These are phyloP conservation scores for Penicillium concentricum DNA, from an alignment of 2,329 filamentous ascomycete species.

Conservation along the genomic window DNA sequence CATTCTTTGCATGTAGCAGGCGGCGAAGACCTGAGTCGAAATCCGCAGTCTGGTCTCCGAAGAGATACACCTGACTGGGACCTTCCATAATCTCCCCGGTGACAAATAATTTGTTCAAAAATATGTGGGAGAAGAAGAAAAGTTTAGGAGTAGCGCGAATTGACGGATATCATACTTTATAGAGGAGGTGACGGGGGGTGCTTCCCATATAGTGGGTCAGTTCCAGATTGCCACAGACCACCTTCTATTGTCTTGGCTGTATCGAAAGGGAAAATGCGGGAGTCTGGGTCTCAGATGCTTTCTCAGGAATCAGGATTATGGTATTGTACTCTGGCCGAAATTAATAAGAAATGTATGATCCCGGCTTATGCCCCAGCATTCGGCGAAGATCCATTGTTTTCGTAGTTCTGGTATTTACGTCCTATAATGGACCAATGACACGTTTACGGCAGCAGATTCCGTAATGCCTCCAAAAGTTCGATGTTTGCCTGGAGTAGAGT, in stretches of 20 bases:
- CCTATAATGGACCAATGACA: conserved; percentile 13
- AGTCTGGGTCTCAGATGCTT: conserved; percentile 9
- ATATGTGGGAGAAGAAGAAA: conserved; percentile 9
- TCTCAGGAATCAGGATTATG: background rate
- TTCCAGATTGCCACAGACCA: background rate
- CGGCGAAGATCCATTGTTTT: background rate
- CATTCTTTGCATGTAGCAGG: conserved; percentile 43
- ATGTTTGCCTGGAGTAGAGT: background rate
- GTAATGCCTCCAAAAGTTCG: background rate
- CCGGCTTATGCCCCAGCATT: background rate
- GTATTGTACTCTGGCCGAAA: background rate
- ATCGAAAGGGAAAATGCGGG: conserved; percentile 1
- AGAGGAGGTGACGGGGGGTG: conserved; percentile 3
- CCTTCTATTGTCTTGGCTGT: conserved; percentile 1
- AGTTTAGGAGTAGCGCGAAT: background rate
- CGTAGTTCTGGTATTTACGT: conserved; percentile 10
- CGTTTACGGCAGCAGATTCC: conserved; percentile 17
- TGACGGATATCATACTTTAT: conserved; percentile 21
- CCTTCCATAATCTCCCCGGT: conserved; percentile 29
- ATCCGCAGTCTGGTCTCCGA: conserved; percentile 48
- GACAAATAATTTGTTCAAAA: conserved; percentile 6
- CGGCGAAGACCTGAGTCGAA: conserved; percentile 44
- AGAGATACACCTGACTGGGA: conserved; percentile 42
- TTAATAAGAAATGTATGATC: background rate
- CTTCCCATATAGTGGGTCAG: conserved; percentile 8